Percentiles rank a stretch among this genome's conserved stretches.
These are phyloP conservation scores for Evansstolkia leycettana DNA, from an alignment of 495 filamentous ascomycete species.

Conservation along the genomic window DNA sequence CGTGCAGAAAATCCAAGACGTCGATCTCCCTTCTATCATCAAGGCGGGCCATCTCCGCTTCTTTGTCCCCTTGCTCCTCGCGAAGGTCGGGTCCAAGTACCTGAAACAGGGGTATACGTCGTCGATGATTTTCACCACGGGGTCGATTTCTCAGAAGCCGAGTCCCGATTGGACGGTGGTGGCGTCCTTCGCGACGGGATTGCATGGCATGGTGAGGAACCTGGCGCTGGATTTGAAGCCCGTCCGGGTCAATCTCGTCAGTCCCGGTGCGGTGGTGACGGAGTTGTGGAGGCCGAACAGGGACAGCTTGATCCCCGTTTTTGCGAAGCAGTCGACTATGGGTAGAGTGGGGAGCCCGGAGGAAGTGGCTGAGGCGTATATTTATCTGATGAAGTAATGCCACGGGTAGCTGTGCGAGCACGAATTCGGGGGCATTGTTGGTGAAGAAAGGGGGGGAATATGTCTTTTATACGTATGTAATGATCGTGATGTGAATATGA, in stretches of 20 bases:
- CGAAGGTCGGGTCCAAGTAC: slow-evolving; percentile 34
- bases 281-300: slow-evolving; percentile 24
- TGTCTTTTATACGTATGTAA: too few species aligned
- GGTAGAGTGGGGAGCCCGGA: slow-evolving; percentile 37
- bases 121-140: slow-evolving; percentile 43
- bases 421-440: too few species aligned
- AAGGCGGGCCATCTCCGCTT: slow-evolving; percentile 37
- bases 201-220: slow-evolving; percentile 33
- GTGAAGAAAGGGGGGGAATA: too few species aligned
- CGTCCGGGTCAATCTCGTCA: slow-evolving; percentile 49
- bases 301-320: slow-evolving; percentile 9
- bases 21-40: neutral
- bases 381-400: slow-evolving; percentile 57
- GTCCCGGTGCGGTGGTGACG: slow-evolving; percentile 45
- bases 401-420: too few species aligned
- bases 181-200: slow-evolving; percentile 29
- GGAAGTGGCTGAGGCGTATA: slow-evolving; percentile 55
- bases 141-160: slow-evolving; percentile 37
- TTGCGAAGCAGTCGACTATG: slow-evolving; percentile 22
- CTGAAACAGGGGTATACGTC: slow-evolving; percentile 26
- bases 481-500: too few species aligned
- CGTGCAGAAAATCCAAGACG: neutral
- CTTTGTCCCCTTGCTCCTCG: slow-evolving; percentile 38
- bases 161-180: slow-evolving; percentile 34
- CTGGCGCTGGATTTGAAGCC: slow-evolving; percentile 51